Evolutionary conservation across 208 protist genomes (phyloP).

Genomic region (Trypanosoma cruzi): DNA sequence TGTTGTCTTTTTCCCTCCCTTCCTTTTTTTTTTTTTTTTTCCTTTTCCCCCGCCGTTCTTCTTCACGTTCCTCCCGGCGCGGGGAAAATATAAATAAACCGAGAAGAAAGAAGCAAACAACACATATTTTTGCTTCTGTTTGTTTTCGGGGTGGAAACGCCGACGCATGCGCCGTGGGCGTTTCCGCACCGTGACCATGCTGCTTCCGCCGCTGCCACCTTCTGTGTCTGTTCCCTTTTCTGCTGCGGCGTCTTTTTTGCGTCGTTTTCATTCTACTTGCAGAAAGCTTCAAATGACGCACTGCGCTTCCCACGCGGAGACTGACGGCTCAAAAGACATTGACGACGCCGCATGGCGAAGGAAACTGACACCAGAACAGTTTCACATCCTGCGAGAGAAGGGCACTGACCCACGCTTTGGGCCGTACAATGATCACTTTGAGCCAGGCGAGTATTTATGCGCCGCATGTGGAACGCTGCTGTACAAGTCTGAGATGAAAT

Average conservation of each 20-base stretch:
- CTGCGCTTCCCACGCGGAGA: slow-evolving; percentile 48
- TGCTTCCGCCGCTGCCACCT: neutral
- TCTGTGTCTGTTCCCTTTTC: neutral
- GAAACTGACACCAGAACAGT: slow-evolving; percentile 53
- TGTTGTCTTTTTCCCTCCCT: neutral
- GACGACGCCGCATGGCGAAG: slow-evolving; percentile 63
- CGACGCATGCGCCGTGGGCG: neutral
- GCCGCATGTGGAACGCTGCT: slow-evolving; percentile 80
- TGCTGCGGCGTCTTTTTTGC: neutral
- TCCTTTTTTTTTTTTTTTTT: neutral
- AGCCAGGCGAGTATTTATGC: slow-evolving; percentile 72
- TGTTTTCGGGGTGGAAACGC: neutral
- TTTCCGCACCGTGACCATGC: neutral
- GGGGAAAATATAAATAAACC: no score
- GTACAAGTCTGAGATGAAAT: slow-evolving; percentile 89
- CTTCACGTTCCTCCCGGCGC: no score
- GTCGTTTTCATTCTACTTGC: neutral
- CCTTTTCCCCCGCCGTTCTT: neutral
- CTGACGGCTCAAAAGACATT: slow-evolving; percentile 73
- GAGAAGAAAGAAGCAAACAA: no score
- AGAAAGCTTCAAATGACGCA: slow-evolving; percentile 45
- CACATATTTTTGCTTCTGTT: neutral
- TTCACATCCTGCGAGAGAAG: slow-evolving; percentile 75
- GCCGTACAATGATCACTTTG: slow-evolving; percentile 65
- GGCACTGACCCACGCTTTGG: slow-evolving; percentile 75